A percentile compares a stretch with the other conserved stretches of the same genome.
Conservation (phyloP, 2,329 filamentous ascomycete genomes). For the Penicillium glabrum region DNA sequence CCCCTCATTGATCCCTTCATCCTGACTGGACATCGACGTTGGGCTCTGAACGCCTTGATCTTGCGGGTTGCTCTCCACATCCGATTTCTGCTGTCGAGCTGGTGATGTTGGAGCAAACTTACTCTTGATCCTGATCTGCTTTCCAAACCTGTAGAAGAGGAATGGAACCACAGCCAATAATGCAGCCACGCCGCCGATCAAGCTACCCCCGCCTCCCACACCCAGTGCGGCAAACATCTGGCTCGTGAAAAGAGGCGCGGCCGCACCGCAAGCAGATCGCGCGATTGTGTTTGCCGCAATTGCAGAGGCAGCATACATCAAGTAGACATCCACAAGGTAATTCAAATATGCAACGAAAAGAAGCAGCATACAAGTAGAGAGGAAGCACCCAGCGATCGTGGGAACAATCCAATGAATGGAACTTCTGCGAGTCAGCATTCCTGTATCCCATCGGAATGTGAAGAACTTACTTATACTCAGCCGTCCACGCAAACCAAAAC, state of each 20-base stretch:
- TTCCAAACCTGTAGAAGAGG: constrained; percentile 45
- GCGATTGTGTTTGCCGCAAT: constrained; percentile 24
- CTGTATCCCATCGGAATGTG: not conserved
- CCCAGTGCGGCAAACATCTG: constrained; percentile 24
- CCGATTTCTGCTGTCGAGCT: not conserved
- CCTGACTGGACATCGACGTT: not conserved
- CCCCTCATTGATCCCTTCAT: not conserved
- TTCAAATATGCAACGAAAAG: constrained; percentile 56
- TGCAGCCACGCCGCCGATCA: constrained; percentile 24
- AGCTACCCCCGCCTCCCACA: constrained; percentile 23
- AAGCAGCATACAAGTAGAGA: constrained; percentile 43
- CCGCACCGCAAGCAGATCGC: constrained; percentile 22
- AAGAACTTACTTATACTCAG: constrained; percentile 23
- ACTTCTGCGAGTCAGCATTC: constrained; percentile 9
- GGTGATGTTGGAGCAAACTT: constrained; percentile 37
- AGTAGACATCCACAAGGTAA: constrained; percentile 56
- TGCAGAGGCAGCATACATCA: constrained; percentile 31
- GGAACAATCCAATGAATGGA: constrained; percentile 49
- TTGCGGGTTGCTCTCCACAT: not conserved
- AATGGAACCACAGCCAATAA: constrained; percentile 31
- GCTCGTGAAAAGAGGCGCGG: constrained; percentile 23
- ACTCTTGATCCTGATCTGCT: constrained; percentile 43
- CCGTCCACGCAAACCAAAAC: constrained; percentile 48
- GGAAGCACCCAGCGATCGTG: constrained; percentile 45
- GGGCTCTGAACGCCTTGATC: not conserved